Conservation (phyloP, 805 yeast species). For the Brettanomyces bruxellensis region DNA sequence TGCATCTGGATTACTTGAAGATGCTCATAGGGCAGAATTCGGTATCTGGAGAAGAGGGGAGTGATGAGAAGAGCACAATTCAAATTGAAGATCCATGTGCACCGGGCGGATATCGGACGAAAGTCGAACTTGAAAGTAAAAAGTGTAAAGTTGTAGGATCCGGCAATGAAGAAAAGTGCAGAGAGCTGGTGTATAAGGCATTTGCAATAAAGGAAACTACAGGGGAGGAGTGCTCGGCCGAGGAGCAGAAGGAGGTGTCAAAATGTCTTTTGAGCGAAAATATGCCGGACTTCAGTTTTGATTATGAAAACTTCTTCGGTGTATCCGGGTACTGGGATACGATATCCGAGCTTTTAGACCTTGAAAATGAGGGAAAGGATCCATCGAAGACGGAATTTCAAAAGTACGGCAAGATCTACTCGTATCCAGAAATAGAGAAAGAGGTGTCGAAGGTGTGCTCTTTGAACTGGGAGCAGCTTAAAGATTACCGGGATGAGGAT, state of each 20-base stretch:
- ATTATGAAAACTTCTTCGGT: slow-evolving; percentile 48
- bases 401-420: slow-evolving; percentile 30
- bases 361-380: slow-evolving; percentile 12
- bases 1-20: slow-evolving; percentile 35
- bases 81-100: slow-evolving; percentile 44
- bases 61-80: slow-evolving; percentile 7
- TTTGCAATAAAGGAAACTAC: slow-evolving; percentile 17
- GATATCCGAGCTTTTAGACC: slow-evolving; percentile 35
- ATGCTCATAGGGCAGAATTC: background rate
- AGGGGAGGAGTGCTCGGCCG: slow-evolving; percentile 13
- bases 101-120: slow-evolving; percentile 33
- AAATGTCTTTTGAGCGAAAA: slow-evolving; percentile 45
- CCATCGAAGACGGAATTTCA: slow-evolving; percentile 4
- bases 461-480: slow-evolving; percentile 22
- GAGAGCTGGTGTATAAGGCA: slow-evolving; percentile 37
- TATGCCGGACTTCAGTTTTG: slow-evolving; percentile 50
- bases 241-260: slow-evolving; percentile 20
- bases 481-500: slow-evolving; percentile 22
- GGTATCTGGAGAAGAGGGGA: background rate
- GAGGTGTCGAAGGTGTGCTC: slow-evolving; percentile 42
- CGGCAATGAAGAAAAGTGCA: slow-evolving; percentile 42
- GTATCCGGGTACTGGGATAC: slow-evolving; percentile 65
- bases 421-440: slow-evolving; percentile 33
- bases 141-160: slow-evolving; percentile 34
- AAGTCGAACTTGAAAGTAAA: slow-evolving; percentile 6